Conservation (phyloP, 192 early-diverging fungal species). For the Coemansia sp. region DNA sequence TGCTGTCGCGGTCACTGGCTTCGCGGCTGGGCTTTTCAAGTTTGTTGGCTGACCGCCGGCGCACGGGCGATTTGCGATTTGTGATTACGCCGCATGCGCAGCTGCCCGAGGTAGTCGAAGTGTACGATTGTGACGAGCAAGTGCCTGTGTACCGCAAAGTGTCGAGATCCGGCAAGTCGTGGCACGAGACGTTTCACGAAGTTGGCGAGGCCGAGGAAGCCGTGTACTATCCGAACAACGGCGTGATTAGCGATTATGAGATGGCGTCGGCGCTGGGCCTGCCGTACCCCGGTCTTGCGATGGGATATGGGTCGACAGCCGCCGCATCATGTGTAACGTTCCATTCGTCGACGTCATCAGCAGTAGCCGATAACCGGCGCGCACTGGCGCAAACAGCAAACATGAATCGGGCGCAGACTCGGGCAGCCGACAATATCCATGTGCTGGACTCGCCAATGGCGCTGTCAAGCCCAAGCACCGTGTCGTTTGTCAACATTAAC, state of each 20-base stretch:
- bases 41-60: conserved; percentile 35
- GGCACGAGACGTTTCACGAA: conserved; percentile 54
- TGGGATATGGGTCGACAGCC: conserved; percentile 3
- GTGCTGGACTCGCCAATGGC: conserved; percentile 11
- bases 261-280: conserved; percentile 42
- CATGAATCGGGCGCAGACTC: not conserved
- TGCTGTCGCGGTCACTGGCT: conserved; percentile 35
- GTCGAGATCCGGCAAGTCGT: conserved; percentile 43
- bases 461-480: conserved; percentile 33
- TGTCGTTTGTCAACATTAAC: conserved; percentile 31
- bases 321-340: conserved; percentile 47
- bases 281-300: conserved; percentile 36
- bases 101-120: conserved; percentile 33
- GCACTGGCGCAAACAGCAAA: conserved; percentile 12
- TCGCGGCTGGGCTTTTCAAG: conserved; percentile 37
- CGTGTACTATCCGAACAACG: conserved; percentile 1
- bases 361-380: conserved; percentile 9
- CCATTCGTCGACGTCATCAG: conserved; percentile 34
- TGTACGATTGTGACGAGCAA: conserved; percentile 42
- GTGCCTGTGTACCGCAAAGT: conserved; percentile 50
- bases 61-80: conserved; percentile 40
- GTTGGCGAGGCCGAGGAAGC: conserved; percentile 30
- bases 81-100: conserved; percentile 40
- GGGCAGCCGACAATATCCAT: not conserved
- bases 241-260: conserved; percentile 44